Conservation (phyloP, 2,329 filamentous ascomycete species). For the Scedosporium apiospermum region DNA sequence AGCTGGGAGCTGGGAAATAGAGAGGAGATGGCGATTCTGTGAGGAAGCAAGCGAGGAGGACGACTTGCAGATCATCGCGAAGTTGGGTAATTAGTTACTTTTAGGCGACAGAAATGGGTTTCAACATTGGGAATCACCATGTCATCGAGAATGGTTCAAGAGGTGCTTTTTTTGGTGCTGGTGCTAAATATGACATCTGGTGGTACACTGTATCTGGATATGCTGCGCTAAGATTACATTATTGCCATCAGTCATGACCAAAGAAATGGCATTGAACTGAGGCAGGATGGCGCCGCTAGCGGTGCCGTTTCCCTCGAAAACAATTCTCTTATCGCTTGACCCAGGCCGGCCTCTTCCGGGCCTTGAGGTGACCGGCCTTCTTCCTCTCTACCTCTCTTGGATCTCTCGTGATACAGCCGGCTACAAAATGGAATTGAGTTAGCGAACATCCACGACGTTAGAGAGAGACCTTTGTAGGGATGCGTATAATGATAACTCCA, state of each 20-base stretch:
- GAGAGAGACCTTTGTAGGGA: slow-evolving; percentile 5
- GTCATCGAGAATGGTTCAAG: not conserved
- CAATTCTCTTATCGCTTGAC: slow-evolving; percentile 60
- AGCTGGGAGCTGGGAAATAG: too few species aligned
- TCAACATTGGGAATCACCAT: too few species aligned
- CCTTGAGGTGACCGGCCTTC: slow-evolving; percentile 93
- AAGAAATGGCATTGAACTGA: not conserved
- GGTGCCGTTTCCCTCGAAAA: not conserved
- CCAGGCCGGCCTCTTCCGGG: slow-evolving; percentile 96
- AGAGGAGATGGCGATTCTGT: too few species aligned
- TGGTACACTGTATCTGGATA: slow-evolving; percentile 5
- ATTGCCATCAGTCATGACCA: not conserved
- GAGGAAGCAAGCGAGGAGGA: too few species aligned
- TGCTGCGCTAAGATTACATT: slow-evolving; percentile 7
- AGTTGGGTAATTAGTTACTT: too few species aligned
- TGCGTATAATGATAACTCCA: slow-evolving; percentile 6
- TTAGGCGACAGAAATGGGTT: too few species aligned
- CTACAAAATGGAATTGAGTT: slow-evolving; percentile 40
- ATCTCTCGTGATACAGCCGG: slow-evolving; percentile 87
- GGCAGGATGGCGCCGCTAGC: not conserved
- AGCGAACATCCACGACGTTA: slow-evolving; percentile 22
- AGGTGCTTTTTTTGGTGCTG: not conserved
- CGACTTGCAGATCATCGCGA: too few species aligned
- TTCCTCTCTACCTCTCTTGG: slow-evolving; percentile 91
- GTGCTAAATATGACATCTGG: not conserved